Evolutionary conservation across 345 rosid species (phyloP), one percentile per base, ranked within the genome.

Genomic region (Gynandropsis gynandra): DNA sequence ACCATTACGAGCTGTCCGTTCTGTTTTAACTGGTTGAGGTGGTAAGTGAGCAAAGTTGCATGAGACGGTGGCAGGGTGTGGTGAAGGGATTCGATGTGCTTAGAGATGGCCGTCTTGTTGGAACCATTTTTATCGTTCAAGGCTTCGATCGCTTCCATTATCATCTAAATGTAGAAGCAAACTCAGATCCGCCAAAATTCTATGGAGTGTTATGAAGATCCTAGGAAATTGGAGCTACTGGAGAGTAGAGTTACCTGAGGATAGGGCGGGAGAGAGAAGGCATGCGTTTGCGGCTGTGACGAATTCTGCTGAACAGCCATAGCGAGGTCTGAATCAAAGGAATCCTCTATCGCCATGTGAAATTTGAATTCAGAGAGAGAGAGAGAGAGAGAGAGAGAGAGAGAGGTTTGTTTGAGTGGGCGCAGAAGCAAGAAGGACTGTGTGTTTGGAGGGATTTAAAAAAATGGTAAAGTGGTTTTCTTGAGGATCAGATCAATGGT

Each of bases 111-210:
- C 46, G 83, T 58, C 69, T 83, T 82, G 67, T 60, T 81, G 31
- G 78, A 72, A 8, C 96, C 95, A 7, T 33, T 50, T 38, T 54
- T 33, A 43, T 80, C 85, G 61, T 71, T 44, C 45, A 74, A 40
- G 0, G 79, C 76, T 55, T 83, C 92, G 11, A 87, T 77, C 10
- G 98, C 96, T 16, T 67, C 80, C 72, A 81, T 66, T 34, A 90
- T 82, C 90, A 86, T 61, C 97, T 85, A 13, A 35, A 19, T 1
- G 11, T 37, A 11, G 21, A 47, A 10, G 16, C 9, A 4, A 0
- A 12, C 14, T 42, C 11, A 36, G 11, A 9, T 52, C 29, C 53
- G 46, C 21, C 10, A 19, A 5, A 29, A 0, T 20, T 11, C 16
- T 24, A 3, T 9, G 12, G 18, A 42, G 15, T 5, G 1, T 10